phyloP scores from a whole-genome alignment of 805 yeast species.

The Metschnikowia picachoensis region DNA sequence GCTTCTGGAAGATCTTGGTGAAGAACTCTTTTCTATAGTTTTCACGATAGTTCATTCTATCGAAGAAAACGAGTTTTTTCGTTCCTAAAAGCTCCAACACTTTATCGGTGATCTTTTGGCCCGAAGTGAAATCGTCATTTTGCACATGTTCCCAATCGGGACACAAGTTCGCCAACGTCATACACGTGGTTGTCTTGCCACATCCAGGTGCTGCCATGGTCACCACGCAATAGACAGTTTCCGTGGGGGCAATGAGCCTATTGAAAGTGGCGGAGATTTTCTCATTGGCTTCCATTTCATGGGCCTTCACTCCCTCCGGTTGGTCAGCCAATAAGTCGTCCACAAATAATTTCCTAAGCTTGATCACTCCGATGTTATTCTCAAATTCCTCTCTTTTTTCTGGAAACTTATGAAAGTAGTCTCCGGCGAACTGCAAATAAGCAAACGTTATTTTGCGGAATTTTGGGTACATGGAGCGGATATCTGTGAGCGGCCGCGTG shows the following conservation, averaged over 20 bases:
- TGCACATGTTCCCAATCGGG: constrained; percentile 73
- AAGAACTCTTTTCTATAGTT: constrained; percentile 68
- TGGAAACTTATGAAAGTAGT: constrained; percentile 49
- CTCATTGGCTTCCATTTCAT: constrained; percentile 41
- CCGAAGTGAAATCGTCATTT: constrained; percentile 66
- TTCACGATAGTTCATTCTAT: constrained; percentile 74
- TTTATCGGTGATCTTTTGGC: constrained; percentile 45
- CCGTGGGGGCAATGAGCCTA: constrained; percentile 20
- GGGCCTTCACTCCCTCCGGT: constrained; percentile 56
- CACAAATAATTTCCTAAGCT: constrained; percentile 64
- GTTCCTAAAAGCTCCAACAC: constrained; percentile 37
- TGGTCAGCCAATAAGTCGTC: constrained; percentile 39
- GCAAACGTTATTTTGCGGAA: constrained; percentile 60
- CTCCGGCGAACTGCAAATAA: constrained; percentile 65
- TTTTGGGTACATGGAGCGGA: constrained; percentile 30
- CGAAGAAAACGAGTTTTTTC: constrained; percentile 59
- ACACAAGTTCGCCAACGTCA: constrained; percentile 52
- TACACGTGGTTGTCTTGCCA: constrained; percentile 84
- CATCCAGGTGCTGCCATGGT: constrained; percentile 92
- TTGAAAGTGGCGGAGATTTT: constrained; percentile 18
- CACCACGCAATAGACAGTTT: constrained; percentile 52
- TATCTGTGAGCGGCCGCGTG: constrained; percentile 20
- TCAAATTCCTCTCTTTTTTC: constrained; percentile 43
- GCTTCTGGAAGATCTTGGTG: constrained; percentile 41
- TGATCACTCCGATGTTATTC: constrained; percentile 68